Evolutionary conservation across 331 rosid species (phyloP).

Genomic region (Erythrophleum ivorense): DNA sequence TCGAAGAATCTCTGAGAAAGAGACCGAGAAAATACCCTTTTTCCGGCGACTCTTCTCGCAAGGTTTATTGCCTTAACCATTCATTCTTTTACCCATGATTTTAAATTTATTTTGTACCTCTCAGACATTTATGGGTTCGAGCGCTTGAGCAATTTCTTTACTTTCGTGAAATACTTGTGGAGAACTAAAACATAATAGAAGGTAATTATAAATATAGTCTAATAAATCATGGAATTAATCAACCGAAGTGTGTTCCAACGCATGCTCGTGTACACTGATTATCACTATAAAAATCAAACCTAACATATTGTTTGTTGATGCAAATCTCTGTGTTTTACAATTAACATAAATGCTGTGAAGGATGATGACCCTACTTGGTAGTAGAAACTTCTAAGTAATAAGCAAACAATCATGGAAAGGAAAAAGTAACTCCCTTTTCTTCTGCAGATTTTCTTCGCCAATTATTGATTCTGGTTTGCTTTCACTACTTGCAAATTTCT

Average conservation of each 20-base stretch:
- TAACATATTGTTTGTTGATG: background rate
- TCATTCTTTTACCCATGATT: background rate
- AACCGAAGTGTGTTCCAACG: background rate
- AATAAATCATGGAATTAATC: background rate
- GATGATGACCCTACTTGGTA: background rate
- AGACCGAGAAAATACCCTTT: constrained; percentile 44
- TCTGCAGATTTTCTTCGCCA: background rate
- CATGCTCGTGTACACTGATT: background rate
- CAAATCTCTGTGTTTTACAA: background rate
- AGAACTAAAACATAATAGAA: background rate
- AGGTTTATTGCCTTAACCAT: constrained; percentile 37
- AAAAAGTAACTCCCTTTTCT: background rate
- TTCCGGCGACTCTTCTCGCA: constrained; percentile 57
- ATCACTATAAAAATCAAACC: background rate
- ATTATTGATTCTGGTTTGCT: background rate
- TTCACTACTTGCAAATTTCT: background rate
- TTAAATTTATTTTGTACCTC: background rate
- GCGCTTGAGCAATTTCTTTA: background rate
- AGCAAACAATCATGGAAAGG: background rate
- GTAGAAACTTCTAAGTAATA: background rate
- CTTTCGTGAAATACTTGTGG: background rate
- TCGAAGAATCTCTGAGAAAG: constrained; percentile 56
- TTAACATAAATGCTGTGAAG: background rate
- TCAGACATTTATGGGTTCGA: background rate
- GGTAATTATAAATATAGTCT: too few species aligned